Evolutionary conservation across 371 early-diverging fungal species (phyloP), one percentile per base, ranked within the genome.

Genomic region (Blakeslea trispora): DNA sequence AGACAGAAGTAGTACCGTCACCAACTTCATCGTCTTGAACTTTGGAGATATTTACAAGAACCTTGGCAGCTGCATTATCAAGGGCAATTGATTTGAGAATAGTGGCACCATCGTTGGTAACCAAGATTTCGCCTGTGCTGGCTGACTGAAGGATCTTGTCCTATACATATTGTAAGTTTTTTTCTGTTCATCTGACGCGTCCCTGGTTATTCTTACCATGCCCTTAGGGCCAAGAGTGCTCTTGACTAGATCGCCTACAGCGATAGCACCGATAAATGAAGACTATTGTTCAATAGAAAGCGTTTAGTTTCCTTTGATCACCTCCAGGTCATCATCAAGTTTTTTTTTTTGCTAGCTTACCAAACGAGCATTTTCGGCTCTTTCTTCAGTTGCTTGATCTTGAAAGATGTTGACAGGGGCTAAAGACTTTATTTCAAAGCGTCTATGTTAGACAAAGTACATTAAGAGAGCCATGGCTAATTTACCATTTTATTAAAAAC

Each of bases 1-100:
- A 96, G 15, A 99, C 99, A 5, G 98, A 95, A 24, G 99, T 99
- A 14, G 99, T 99, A 46, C 99, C 99, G 78, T 99, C 99, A 53
- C 99, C 99, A 22, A 99, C 99, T 78, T 99, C 99, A 75, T 96
- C 97, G 77, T 99, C 99, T 82, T 99, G 99, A 13, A 96, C 98
- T 71, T 98, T 95, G 59, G 99, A 97, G 53, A 94, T 89, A 81
- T 95, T 97, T 61, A 99, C 98, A 45, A 99, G 81, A 14, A 99
- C 95, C 78, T 98, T 97, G 58, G 99, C 99, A 35, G 98, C 96
- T 6, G 99, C 94, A 71, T 97, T 97, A 76, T 99, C 98, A 40
- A 99, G 86, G 15, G 94, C 91, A 59, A 99, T 95, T 42, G 96
- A 96, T 75, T 99, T 99, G 44, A 99, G 82, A 69, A 99, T 99